phyloP scores from a whole-genome alignment of 1,139 yeast genomes.

The Ogataea hybrid region DNA sequence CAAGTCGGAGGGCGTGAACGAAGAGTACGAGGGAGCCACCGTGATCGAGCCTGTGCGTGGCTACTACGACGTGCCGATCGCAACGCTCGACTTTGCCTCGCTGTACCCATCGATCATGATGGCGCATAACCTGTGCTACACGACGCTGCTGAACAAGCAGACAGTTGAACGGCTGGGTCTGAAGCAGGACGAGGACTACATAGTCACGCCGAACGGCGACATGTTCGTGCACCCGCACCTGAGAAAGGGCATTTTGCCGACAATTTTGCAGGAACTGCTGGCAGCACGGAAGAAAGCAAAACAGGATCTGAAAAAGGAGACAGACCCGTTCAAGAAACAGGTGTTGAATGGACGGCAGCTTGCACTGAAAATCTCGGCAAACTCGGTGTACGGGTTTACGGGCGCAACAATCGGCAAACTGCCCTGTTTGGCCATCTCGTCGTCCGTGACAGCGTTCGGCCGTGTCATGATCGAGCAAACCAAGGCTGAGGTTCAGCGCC shows the following conservation, averaged over 20 bases:
- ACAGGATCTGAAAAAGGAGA: conserved; percentile 83
- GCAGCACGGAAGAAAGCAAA: conserved; percentile 93
- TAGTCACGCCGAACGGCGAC: conserved; percentile 89
- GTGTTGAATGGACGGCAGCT: conserved; percentile 96
- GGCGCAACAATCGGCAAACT: conserved; percentile 98
- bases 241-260: conserved; percentile 87
- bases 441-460: conserved; percentile 94
- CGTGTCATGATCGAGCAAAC: conserved; percentile 96
- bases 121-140: conserved; percentile 98
- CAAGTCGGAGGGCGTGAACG: conserved; percentile 77
- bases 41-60: conserved; percentile 97
- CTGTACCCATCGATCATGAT: conserved; percentile 98
- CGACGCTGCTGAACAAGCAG: conserved; percentile 72
- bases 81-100: conserved; percentile 96
- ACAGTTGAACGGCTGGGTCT: conserved; percentile 67
- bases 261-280: conserved; percentile 83
- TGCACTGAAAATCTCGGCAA: conserved; percentile 95
- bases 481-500: conserved; percentile 77
- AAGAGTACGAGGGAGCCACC: conserved; percentile 98
- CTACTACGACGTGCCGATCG: conserved; percentile 94
- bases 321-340: conserved; percentile 90
- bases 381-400: conserved; percentile 97
- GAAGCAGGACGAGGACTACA: conserved; percentile 73
- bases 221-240: conserved; percentile 72
- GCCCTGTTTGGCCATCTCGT: conserved; percentile 95